A percentile compares a stretch with the other conserved stretches of the same genome.
phyloP scores from a whole-genome alignment of 2,329 filamentous ascomycete species.

The Sclerotinia borealis region DNA sequence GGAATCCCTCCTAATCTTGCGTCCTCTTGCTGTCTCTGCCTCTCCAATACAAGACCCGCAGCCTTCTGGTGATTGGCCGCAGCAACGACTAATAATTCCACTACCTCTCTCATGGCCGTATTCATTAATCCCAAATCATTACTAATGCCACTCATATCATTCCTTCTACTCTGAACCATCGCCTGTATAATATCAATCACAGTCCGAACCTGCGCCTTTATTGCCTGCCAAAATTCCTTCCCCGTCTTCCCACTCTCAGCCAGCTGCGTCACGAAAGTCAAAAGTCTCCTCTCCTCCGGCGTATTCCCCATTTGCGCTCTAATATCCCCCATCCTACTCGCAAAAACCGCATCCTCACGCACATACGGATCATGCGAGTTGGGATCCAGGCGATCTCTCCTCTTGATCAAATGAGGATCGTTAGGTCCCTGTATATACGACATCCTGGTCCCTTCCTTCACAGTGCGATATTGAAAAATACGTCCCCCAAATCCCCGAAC shows the following conservation, averaged over 20 bases:
- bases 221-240: not conserved
- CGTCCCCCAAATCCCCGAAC: not conserved
- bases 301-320: not conserved
- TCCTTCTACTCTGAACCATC: not conserved
- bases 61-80: not conserved
- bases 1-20: not conserved
- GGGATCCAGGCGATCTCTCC: not conserved
- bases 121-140: not conserved
- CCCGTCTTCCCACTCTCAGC: not conserved
- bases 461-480: not conserved
- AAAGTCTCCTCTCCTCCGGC: not conserved
- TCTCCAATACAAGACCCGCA: not conserved
- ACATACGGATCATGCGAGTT: not conserved
- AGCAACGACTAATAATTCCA: not conserved
- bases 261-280: not conserved
- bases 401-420: not conserved
- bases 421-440: not conserved
- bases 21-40: not conserved
- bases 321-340: not conserved
- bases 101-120: not conserved
- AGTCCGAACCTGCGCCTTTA: not conserved
- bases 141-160: not conserved
- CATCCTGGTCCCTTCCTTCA: not conserved
- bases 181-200: not conserved
- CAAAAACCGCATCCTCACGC: not conserved